A percentile compares a stretch with the other conserved stretches of the same genome.
These are phyloP conservation scores for Xylaria sp. DNA, from an alignment of 2,329 filamentous ascomycete species.

Conservation along the genomic window DNA sequence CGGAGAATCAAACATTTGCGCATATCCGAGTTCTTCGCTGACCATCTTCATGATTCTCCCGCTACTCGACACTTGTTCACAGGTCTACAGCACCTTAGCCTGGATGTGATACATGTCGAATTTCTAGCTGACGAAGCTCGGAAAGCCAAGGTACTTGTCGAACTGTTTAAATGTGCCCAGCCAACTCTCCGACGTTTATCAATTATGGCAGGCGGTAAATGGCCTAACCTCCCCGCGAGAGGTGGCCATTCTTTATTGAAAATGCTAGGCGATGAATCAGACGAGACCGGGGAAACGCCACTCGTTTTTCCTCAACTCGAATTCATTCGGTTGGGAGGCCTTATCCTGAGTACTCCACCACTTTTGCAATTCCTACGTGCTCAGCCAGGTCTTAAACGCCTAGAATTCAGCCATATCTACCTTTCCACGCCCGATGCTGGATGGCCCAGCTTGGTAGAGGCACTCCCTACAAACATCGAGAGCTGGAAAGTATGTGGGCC, in stretches of 20 bases:
- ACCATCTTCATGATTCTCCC: slow-evolving; percentile 22
- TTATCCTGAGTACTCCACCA: slow-evolving; percentile 31
- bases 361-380: slow-evolving; percentile 30
- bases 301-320: slow-evolving; percentile 28
- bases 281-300: slow-evolving; percentile 20
- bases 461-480: slow-evolving; percentile 21
- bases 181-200: slow-evolving; percentile 27
- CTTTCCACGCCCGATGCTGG: slow-evolving; percentile 30
- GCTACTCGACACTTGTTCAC: slow-evolving; percentile 33
- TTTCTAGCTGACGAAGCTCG: slow-evolving; percentile 22
- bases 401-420: slow-evolving; percentile 34
- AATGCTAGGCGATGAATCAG: slow-evolving; percentile 23
- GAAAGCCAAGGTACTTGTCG: slow-evolving; percentile 17
- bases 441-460: slow-evolving; percentile 27
- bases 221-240: slow-evolving; percentile 16
- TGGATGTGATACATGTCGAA: slow-evolving; percentile 26
- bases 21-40: slow-evolving; percentile 22
- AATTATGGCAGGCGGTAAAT: slow-evolving; percentile 27
- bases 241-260: slow-evolving; percentile 33
- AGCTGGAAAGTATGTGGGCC: slow-evolving; percentile 19
- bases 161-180: slow-evolving; percentile 28
- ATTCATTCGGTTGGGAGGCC: slow-evolving; percentile 9
- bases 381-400: slow-evolving; percentile 27
- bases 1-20: slow-evolving; percentile 20
- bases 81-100: slow-evolving; percentile 26